Conservation (phyloP, 2,329 filamentous ascomycete species). For the Cladosporium sp. region DNA sequence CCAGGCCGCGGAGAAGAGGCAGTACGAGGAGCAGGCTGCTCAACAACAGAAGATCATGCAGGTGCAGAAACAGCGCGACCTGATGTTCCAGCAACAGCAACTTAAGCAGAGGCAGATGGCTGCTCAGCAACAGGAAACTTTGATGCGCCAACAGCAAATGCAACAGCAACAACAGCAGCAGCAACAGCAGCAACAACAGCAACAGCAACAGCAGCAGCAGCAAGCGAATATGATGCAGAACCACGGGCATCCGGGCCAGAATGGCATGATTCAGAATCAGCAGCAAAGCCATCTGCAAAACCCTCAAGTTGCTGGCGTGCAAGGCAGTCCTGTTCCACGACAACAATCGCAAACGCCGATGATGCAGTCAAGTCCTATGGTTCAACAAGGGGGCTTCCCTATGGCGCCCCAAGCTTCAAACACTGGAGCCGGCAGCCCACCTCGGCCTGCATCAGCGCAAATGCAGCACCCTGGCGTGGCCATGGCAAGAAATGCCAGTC, state of each 20-base stretch:
- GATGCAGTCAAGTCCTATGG: slow-evolving; percentile 41
- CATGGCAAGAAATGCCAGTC: slow-evolving; percentile 35
- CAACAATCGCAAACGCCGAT: slow-evolving; percentile 44
- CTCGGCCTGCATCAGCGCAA: slow-evolving; percentile 61
- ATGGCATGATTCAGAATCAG: slow-evolving; percentile 28
- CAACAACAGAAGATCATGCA: slow-evolving; percentile 43
- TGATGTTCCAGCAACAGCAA: slow-evolving; percentile 26
- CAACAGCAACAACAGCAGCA: slow-evolving; percentile 25
- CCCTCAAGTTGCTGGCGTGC: slow-evolving; percentile 29
- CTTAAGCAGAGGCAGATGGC: slow-evolving; percentile 26
- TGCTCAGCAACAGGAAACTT: slow-evolving; percentile 1
- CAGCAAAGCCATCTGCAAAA: slow-evolving; percentile 8
- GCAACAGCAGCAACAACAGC: slow-evolving; percentile 14
- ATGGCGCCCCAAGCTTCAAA: slow-evolving; percentile 61
- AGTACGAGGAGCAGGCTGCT: slow-evolving; percentile 44
- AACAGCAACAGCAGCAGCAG: slow-evolving; percentile 24
- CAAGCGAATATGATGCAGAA: slow-evolving; percentile 28
- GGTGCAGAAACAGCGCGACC: slow-evolving; percentile 40
- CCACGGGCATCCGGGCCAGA: slow-evolving; percentile 36
- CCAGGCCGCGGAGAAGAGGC: slow-evolving; percentile 34
- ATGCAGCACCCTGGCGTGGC: slow-evolving; percentile 34
- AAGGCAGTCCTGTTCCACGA: slow-evolving; percentile 58
- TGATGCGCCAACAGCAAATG: slow-evolving; percentile 11
- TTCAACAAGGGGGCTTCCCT: slow-evolving; percentile 39
- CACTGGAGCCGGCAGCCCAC: slow-evolving; percentile 55